Evolutionary conservation across 140 eudicot genomes (phyloP), one percentile per base, ranked within the genome.

Genomic region (Oenanthe javanica): DNA sequence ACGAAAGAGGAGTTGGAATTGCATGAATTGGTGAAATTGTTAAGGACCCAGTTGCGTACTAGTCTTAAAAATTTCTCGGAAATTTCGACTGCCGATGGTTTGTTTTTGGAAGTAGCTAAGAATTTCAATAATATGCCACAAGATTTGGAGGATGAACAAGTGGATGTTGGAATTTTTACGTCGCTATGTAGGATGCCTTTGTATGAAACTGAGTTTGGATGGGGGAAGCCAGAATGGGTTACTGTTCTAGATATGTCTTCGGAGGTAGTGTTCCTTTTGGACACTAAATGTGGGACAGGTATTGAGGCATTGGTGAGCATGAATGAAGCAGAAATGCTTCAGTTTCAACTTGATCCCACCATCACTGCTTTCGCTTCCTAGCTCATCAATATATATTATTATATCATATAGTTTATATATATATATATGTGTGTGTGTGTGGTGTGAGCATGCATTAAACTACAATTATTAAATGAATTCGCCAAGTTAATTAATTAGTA

Each of bases 211-310:
- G 54, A 72, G 1, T 72, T 72, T 43, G 77, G 77, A 23, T 72
- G 77, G 77, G 77, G 77, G 0, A 72, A 72, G 8, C 76, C 76
- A 7, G 67, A 59, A 21, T 59, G 67, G 67, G 67, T 72, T 4
- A 72, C 76, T 38, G 18, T 72, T 19, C 76, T 31, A 3, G 23
- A 46, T 5, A 42, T 72, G 51, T 31, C 21, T 42, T 72, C 18
- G 76, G 76, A 72, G 76, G 18, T 72, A 4, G 76, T 72, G 14
- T 72, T 72, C 8, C 47, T 72, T 15, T 72, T 72, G 76, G 76
- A 72, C 7, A 72, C 76, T 42, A 72, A 72, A 42, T 72, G 76
- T 19, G 67, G 67, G 9, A 59, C 67, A 21, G 76, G 76, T 1
- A 72, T 72, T 40, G 76, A 72, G 23, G 76, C 76, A 72, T 0